Evolutionary conservation across 1,284 basidiomycete genomes (phyloP), one percentile per base, ranked within the genome.

Genomic region (Bjerkandera adusta): DNA sequence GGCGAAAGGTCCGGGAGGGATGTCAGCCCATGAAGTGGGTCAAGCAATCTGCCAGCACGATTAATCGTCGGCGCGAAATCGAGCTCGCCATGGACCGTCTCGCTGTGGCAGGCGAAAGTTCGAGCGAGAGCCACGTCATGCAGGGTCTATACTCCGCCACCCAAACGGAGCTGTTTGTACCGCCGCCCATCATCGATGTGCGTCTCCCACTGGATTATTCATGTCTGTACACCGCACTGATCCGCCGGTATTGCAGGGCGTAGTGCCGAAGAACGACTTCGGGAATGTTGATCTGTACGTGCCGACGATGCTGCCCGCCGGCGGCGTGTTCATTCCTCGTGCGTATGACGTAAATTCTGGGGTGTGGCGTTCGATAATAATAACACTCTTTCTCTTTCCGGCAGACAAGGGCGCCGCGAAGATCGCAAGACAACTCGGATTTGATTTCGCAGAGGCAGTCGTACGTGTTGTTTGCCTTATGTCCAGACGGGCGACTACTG

Each of bases 271-370:
- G 67, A 99, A 99, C 59, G 82, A 87, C 51, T 99, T 97, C 64
- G 97, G 97, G 16, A 98, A 98, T 64, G 90, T 99, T 53, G 96
- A 99, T 68, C 70, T 99, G 22, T 99, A 97, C 64, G 90, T 91
- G 4, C 89, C 92, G 20, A 86, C 89, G 1, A 99, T 99, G 96
- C 76, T 99, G 20, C 97, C 97, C 1, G 70, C 68, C 43, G 96
- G 96, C 12, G 92, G 83, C 3, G 85, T 76, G 1, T 92, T 98
- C 68, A 72, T 99, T 27, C 90, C 93, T 15, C 91, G 93, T 93
- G 60, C 68, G 89, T 76, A 22, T 10, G 12, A n/a, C 27, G 27
- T n/a, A 30, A 30, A 30, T n/a, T 16, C 35, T 10, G 18, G 12
- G 16, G 27, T 5, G 13, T 32, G 15, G 40, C 38, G 39, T 39